Base-by-base conservation (phyloP, 768 basidiomycete genomes). In the Psilocybe tampanensis region DNA sequence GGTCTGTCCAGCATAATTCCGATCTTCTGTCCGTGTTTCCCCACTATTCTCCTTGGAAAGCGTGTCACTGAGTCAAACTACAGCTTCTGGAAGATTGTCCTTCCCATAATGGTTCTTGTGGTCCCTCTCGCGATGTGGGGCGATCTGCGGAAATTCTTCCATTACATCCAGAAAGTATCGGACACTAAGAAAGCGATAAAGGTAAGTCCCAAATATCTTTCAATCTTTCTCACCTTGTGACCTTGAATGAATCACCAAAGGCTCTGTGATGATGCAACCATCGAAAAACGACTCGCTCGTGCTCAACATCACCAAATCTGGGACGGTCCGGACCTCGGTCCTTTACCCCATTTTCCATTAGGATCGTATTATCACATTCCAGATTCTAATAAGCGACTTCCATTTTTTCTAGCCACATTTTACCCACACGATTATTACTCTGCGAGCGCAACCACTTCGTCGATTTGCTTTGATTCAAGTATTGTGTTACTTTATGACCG, bases 21-120 rank as follows among this genome's bases (percentile, higher is more conserved):
- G 83, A 85, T 63, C n/a, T 76, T 19, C 59, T 83, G 81, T 83
- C 59, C 42, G 80, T 68, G 8, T 23, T 41, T 48, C 55, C 47
- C 18, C n/a, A 7, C 24, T 45, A n/a, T 12, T n/a, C 19, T 44
- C 36, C 36, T 51, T 22, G 41, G 29, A n/a, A 18, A 26, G 18
- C 1, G 34, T 57, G 19, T 42, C 44, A 29, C 44, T 58, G 23
- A 52, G 32, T 39, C 32, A 13, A 44, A 24, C 34, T 7, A 15
- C 33, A 88, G 86, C 9, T 89, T 89, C 76, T 89, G 88, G 88
- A 72, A 75, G 53, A 80, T 89, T 50, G 83, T 84, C 0, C 66
- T 88, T 1, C 88, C 86, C 0, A 71, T 86, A 23, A 82, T 86
- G 80, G 68, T 69, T 17, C 59, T 84, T 32, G 73, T 86, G 43